phyloP scores from a whole-genome alignment of 352 stramenopile species.

The Phytophthora aleatoria region DNA sequence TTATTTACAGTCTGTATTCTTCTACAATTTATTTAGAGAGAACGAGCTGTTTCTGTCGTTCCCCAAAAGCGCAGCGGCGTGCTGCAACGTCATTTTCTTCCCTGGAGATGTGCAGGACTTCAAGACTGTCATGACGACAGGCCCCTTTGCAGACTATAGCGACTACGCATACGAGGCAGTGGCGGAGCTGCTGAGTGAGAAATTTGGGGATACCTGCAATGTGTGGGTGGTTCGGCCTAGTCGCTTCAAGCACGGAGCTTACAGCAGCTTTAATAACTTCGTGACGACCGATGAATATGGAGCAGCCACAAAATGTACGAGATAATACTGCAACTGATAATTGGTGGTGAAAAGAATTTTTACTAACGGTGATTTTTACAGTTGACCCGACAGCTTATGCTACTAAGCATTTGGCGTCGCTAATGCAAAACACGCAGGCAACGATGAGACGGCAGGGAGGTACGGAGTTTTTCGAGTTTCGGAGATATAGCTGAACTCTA shows the following conservation, averaged over 20 bases:
- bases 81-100: slow-evolving; percentile 70
- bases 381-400: slow-evolving; percentile 39
- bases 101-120: slow-evolving; percentile 73
- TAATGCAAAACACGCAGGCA: slow-evolving; percentile 46
- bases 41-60: slow-evolving; percentile 62
- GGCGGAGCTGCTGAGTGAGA: slow-evolving; percentile 45
- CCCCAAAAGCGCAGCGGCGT: slow-evolving; percentile 19
- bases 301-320: slow-evolving; percentile 48
- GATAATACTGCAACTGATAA: background rate
- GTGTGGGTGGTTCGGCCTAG: slow-evolving; percentile 65
- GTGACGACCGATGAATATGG: slow-evolving; percentile 59
- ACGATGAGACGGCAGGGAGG: slow-evolving; percentile 36
- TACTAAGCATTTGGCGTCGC: slow-evolving; percentile 42
- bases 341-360: background rate
- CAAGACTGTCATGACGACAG: slow-evolving; percentile 40
- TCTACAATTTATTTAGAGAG: slow-evolving; percentile 21
- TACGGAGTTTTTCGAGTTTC: slow-evolving; percentile 16
- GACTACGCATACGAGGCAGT: slow-evolving; percentile 65
- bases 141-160: slow-evolving; percentile 48
- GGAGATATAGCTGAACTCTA: background rate
- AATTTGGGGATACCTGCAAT: slow-evolving; percentile 56
- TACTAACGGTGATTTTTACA: slow-evolving; percentile 23
- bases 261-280: slow-evolving; percentile 74
- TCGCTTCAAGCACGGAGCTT: slow-evolving; percentile 47
- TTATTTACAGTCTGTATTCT: slow-evolving; percentile 2